Evolutionary conservation across 768 basidiomycete genomes (phyloP).

Genomic region (Boletus insuetus): DNA sequence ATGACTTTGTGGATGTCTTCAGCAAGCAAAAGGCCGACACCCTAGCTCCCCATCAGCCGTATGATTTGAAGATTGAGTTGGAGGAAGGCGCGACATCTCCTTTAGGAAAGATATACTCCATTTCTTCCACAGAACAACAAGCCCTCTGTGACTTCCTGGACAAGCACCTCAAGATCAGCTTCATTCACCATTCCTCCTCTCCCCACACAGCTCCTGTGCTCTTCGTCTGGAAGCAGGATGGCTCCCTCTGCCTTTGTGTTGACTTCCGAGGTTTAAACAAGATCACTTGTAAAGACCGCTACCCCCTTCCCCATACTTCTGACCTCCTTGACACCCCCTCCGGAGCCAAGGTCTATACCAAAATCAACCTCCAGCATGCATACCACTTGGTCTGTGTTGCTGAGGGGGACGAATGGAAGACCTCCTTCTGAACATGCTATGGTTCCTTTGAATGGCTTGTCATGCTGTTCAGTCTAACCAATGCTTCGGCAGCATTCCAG

Average conservation of each 20-base stretch:
- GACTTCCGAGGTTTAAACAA: slow-evolving; percentile 35
- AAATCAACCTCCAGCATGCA: neutral
- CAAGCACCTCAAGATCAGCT: slow-evolving; percentile 18
- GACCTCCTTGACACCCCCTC: neutral
- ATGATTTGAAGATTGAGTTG: neutral
- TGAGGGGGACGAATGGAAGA: no score
- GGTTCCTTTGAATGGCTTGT: no score
- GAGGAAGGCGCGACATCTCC: no score
- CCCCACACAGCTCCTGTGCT: neutral
- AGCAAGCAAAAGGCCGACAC: slow-evolving; percentile 2
- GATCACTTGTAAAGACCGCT: slow-evolving; percentile 25
- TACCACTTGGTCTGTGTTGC: neutral
- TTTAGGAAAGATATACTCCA: neutral
- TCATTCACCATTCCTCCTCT: neutral
- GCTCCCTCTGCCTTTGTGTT: slow-evolving; percentile 20
- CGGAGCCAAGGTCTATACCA: neutral
- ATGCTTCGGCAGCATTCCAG: neutral
- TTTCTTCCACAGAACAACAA: neutral
- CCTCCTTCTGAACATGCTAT: no score
- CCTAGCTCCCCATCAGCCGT: neutral
- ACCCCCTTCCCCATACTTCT: slow-evolving; percentile 15
- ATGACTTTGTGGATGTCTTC: slow-evolving; percentile 15
- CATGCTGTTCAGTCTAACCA: neutral
- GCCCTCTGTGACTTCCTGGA: neutral
- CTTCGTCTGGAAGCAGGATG: neutral